phyloP scores from a whole-genome alignment of 2,329 filamentous ascomycete genomes.

The Magnaporthiopsis incrustans region DNA sequence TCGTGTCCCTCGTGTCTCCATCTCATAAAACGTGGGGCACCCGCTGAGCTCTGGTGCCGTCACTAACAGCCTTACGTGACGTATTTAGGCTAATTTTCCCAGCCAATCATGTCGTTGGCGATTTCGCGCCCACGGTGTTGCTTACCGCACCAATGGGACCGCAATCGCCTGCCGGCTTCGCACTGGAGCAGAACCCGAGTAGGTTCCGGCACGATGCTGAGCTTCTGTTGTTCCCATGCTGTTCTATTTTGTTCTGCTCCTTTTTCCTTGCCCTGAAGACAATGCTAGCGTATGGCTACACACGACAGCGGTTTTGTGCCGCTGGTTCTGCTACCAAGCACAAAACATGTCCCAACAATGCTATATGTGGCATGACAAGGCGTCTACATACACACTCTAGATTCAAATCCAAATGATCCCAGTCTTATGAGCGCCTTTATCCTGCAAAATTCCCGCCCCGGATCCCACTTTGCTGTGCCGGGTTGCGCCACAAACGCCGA shows the following conservation, averaged over 20 bases:
- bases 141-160: constrained; percentile 7
- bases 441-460: background rate
- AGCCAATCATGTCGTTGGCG: background rate
- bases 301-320: too few relatives aligned
- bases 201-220: too few relatives aligned
- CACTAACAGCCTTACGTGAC: constrained; percentile 4
- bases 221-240: background rate
- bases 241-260: background rate
- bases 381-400: background rate
- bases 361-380: background rate
- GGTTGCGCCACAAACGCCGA: background rate
- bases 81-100: constrained; percentile 12
- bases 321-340: too few relatives aligned
- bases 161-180: background rate
- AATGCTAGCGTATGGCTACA: too few relatives aligned
- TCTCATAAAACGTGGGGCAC: background rate
- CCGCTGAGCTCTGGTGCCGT: background rate
- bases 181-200: background rate
- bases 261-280: background rate
- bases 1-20: background rate
- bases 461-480: background rate
- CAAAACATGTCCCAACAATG: background rate
- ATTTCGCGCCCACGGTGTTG: background rate
- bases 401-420: background rate
- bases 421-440: background rate